These are phyloP conservation scores for Geotrichum klebahnii DNA, from an alignment of 1,139 yeast genomes.

Conservation along the genomic window DNA sequence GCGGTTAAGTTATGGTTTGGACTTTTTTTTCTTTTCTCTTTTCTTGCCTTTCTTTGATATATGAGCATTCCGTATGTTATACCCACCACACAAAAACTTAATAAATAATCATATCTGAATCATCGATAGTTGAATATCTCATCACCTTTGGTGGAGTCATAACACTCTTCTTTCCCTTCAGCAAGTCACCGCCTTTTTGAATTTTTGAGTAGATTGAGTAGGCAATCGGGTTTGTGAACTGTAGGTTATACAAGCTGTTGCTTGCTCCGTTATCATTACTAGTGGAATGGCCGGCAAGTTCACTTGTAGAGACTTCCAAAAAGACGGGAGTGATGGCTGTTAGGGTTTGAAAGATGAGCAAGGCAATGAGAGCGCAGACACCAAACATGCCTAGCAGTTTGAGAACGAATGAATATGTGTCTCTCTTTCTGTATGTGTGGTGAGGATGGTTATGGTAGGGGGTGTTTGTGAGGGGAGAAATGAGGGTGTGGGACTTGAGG, in stretches of 20 bases:
- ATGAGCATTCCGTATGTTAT: not conserved
- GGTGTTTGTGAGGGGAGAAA: not conserved
- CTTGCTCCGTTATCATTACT: not conserved
- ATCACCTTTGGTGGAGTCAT: not conserved
- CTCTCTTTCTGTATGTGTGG: not conserved
- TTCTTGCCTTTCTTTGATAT: not conserved
- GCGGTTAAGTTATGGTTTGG: no score
- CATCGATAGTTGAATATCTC: not conserved
- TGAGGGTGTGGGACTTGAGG: not conserved
- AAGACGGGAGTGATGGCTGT: constrained; percentile 1
- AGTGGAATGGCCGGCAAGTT: not conserved
- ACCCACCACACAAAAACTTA: not conserved
- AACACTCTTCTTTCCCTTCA: not conserved
- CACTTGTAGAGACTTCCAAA: not conserved
- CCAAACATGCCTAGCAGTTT: constrained; percentile 12
- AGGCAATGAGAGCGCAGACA: constrained; percentile 6
- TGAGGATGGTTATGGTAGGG: no score
- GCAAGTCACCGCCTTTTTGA: not conserved
- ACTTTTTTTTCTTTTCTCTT: not conserved
- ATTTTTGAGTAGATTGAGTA: not conserved
- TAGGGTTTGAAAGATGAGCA: constrained; percentile 1
- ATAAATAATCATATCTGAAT: constrained; percentile 1
- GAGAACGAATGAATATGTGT: constrained; percentile 1
- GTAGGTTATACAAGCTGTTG: not conserved
- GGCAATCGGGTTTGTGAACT: constrained; percentile 10